A percentile compares a stretch with the other conserved stretches of the same genome.
phyloP scores from a whole-genome alignment of 306 rosid genomes.

The Sechiopsis laciniata region DNA sequence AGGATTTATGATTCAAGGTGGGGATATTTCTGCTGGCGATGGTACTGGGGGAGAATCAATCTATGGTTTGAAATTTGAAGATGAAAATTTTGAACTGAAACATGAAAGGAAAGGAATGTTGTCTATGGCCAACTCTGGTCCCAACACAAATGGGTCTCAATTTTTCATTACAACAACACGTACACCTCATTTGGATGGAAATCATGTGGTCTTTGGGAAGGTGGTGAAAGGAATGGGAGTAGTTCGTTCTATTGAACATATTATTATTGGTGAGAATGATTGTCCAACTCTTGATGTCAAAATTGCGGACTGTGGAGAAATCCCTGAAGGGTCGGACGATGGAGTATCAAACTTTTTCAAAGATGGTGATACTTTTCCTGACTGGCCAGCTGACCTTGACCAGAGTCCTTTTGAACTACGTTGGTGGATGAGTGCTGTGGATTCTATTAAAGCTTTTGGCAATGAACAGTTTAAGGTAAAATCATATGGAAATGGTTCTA shows the following conservation, averaged over 20 bases:
- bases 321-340: slow-evolving; percentile 60
- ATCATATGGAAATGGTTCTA: background rate
- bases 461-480: slow-evolving; percentile 67
- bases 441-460: slow-evolving; percentile 64
- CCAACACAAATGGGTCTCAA: slow-evolving; percentile 78
- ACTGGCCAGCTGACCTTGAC: slow-evolving; percentile 88
- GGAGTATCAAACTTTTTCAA: slow-evolving; percentile 74
- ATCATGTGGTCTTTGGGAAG: slow-evolving; percentile 86
- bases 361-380: slow-evolving; percentile 79
- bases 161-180: slow-evolving; percentile 78
- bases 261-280: slow-evolving; percentile 37
- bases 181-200: slow-evolving; percentile 77
- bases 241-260: slow-evolving; percentile 71
- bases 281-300: slow-evolving; percentile 47
- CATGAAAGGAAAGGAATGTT: slow-evolving; percentile 95
- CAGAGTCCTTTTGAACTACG: slow-evolving; percentile 52
- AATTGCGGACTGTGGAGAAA: slow-evolving; percentile 71
- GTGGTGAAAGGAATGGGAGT: slow-evolving; percentile 88
- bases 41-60: slow-evolving; percentile 92
- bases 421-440: slow-evolving; percentile 79
- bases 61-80: slow-evolving; percentile 74
- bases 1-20: slow-evolving; percentile 87
- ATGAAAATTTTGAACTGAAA: slow-evolving; percentile 76
- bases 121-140: slow-evolving; percentile 87
- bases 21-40: slow-evolving; percentile 87